phyloP scores from a whole-genome alignment of 2,329 filamentous ascomycete genomes.

The Apiospora marii region DNA sequence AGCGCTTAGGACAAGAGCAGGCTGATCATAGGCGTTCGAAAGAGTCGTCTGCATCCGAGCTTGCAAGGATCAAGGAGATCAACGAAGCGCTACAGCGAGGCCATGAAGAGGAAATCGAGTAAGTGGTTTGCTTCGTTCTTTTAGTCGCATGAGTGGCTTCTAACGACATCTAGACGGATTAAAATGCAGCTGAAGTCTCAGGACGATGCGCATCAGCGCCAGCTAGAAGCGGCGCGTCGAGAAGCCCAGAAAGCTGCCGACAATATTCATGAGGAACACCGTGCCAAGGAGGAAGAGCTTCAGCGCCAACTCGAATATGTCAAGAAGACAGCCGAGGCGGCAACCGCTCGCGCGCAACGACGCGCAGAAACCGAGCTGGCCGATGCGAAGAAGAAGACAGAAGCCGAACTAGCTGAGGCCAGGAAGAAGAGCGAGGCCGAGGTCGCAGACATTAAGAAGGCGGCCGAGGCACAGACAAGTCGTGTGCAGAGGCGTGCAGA shows the following conservation, averaged over 20 bases:
- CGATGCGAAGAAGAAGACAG: conserved; percentile 3
- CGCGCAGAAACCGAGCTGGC: conserved; percentile 43
- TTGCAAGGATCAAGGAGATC: conserved; percentile 65
- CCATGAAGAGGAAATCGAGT: conserved; percentile 72
- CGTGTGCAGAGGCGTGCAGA: conserved; percentile 41
- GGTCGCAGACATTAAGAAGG: conserved; percentile 52
- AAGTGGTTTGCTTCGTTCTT: conserved; percentile 39
- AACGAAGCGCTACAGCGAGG: conserved; percentile 76
- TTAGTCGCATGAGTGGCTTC: not conserved
- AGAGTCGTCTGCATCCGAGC: conserved; percentile 62
- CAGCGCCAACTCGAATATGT: conserved; percentile 53
- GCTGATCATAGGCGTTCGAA: conserved; percentile 74
- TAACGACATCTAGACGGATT: not conserved
- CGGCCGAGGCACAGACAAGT: conserved; percentile 47
- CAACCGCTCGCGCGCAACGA: conserved; percentile 40
- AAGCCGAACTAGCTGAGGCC: conserved; percentile 29
- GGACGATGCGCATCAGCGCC: conserved; percentile 48
- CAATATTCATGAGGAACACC: conserved; percentile 41
- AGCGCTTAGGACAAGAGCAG: conserved; percentile 74
- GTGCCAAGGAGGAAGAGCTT: conserved; percentile 45
- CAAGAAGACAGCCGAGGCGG: conserved; percentile 54
- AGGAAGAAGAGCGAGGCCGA: conserved; percentile 47
- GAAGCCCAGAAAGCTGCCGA: conserved; percentile 38
- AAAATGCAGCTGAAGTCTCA: conserved; percentile 30
- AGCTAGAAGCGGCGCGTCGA: conserved; percentile 36